These are phyloP conservation scores for Chalara sp. DNA, from an alignment of 2,329 filamentous ascomycete species.

Conservation along the genomic window DNA sequence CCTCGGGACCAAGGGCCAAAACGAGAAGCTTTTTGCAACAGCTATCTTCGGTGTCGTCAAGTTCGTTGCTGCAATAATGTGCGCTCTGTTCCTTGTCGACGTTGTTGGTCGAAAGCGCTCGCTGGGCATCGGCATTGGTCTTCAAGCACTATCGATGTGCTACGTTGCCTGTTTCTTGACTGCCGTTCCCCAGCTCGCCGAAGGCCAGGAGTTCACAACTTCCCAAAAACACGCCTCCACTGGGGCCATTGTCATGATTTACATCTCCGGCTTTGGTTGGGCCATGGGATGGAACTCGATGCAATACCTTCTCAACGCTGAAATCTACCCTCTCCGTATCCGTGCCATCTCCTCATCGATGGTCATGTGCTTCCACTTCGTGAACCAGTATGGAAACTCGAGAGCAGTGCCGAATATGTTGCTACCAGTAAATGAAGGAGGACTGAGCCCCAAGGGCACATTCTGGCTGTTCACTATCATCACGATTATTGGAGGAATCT, in stretches of 20 bases:
- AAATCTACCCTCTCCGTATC: constrained; percentile 70
- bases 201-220: constrained; percentile 36
- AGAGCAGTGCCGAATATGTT: constrained; percentile 73
- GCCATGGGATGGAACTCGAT: constrained; percentile 69
- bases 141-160: constrained; percentile 54
- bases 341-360: constrained; percentile 64
- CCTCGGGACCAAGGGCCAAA: constrained; percentile 60
- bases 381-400: constrained; percentile 71
- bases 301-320: constrained; percentile 72
- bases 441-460: constrained; percentile 52
- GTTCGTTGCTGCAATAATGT: constrained; percentile 57
- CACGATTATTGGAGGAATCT: constrained; percentile 59
- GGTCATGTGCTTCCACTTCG: constrained; percentile 74
- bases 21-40: constrained; percentile 65
- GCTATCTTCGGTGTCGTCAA: constrained; percentile 74
- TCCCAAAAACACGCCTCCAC: constrained; percentile 50
- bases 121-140: constrained; percentile 50
- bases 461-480: constrained; percentile 71
- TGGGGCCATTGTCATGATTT: constrained; percentile 68
- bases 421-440: constrained; percentile 38
- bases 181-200: constrained; percentile 51
- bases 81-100: constrained; percentile 73
- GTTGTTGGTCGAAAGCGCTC: constrained; percentile 69
- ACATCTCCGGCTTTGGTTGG: constrained; percentile 62
- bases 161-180: constrained; percentile 58